Conservation (phyloP, 2,329 filamentous ascomycete species). For the Leptosphaerulina australis region DNA sequence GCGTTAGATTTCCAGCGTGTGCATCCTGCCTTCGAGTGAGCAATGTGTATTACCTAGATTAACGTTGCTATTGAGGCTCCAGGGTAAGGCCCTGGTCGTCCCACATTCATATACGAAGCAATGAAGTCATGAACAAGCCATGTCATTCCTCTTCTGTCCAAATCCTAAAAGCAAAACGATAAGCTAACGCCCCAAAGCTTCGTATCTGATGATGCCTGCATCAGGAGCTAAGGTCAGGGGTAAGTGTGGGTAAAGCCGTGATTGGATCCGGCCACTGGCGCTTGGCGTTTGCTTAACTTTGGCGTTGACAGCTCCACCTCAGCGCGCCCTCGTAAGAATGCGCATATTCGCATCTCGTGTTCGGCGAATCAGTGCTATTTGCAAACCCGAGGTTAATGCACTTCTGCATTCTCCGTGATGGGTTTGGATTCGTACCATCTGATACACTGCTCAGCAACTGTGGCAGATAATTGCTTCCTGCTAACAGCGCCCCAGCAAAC, state of each 20-base stretch:
- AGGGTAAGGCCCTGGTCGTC: neutral
- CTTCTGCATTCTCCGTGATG: neutral
- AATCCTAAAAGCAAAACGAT: slow-evolving; percentile 1
- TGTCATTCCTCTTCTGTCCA: neutral
- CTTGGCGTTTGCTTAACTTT: slow-evolving; percentile 28
- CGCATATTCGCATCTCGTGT: slow-evolving; percentile 10
- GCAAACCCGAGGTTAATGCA: neutral
- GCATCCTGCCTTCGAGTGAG: slow-evolving; percentile 9
- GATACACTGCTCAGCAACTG: neutral
- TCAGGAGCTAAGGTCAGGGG: slow-evolving; percentile 20
- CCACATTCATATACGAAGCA: slow-evolving; percentile 12
- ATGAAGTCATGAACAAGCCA: slow-evolving; percentile 18
- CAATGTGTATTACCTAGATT: slow-evolving; percentile 12
- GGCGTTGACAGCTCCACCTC: slow-evolving; percentile 19
- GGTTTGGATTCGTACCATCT: too few species aligned
- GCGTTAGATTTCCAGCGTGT: neutral
- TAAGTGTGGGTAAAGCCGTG: neutral
- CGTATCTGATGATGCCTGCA: slow-evolving; percentile 4
- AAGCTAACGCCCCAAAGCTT: slow-evolving; percentile 35
- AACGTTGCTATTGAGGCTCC: neutral
- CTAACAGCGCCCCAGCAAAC: slow-evolving; percentile 6
- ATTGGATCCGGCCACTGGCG: slow-evolving; percentile 16
- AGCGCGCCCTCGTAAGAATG: slow-evolving; percentile 6
- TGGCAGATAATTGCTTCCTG: neutral
- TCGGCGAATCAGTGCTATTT: neutral